Conservation (phyloP, 176 grass and related monocot species). For the Carex littledalei region DNA sequence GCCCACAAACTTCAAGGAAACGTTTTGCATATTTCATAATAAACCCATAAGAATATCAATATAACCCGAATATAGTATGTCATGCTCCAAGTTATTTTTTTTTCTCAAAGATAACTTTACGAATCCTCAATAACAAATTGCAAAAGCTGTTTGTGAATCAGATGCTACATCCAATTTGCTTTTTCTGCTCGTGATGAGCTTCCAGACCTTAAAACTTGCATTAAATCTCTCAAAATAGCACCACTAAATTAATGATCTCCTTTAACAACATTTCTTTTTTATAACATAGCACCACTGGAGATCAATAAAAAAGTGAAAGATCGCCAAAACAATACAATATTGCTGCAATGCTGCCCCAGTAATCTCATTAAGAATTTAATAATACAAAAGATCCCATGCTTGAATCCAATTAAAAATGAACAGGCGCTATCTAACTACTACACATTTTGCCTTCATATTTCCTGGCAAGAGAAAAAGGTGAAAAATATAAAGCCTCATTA, state of each 20-base stretch:
- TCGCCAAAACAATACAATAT: background rate
- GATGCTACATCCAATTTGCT: background rate
- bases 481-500: background rate
- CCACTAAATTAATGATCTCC: conserved; percentile 2
- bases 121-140: background rate
- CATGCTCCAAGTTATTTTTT: background rate
- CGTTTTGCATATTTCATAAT: no score
- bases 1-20: background rate
- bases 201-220: background rate
- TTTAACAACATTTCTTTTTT: background rate
- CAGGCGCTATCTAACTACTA: background rate
- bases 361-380: background rate
- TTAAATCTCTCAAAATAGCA: background rate
- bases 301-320: background rate
- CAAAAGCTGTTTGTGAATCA: background rate
- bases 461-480: background rate
- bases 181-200: background rate
- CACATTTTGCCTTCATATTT: background rate
- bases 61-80: background rate
- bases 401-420: background rate
- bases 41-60: background rate
- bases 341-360: background rate
- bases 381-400: background rate
- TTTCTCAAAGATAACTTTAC: background rate
- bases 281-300: background rate